phyloP scores from a whole-genome alignment of 306 rosid species.

The Delonix regia region DNA sequence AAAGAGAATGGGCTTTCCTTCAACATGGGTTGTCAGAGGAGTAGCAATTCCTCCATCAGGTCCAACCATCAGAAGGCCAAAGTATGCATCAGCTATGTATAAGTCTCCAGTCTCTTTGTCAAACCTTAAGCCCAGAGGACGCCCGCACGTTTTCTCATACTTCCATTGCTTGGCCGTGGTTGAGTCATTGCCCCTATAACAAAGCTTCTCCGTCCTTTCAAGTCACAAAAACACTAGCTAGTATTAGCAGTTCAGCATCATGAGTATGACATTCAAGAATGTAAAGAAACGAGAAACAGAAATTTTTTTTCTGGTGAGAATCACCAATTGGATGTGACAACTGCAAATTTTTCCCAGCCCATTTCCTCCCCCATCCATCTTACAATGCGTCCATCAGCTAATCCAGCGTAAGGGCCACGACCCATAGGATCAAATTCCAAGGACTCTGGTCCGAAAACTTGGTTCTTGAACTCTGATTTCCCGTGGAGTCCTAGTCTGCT shows the following conservation, averaged over 20 bases:
- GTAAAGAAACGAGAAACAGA: neutral
- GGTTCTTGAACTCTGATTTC: slow-evolving; percentile 61
- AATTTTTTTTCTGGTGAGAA: neutral
- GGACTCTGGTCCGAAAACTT: slow-evolving; percentile 93
- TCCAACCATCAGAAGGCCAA: slow-evolving; percentile 85
- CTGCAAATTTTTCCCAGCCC: slow-evolving; percentile 95
- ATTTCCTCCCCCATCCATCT: slow-evolving; percentile 85
- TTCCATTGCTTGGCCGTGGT: slow-evolving; percentile 92
- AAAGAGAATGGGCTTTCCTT: slow-evolving; percentile 77
- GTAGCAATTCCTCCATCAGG: slow-evolving; percentile 81
- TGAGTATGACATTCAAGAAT: neutral
- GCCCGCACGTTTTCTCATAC: slow-evolving; percentile 79
- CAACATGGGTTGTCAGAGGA: slow-evolving; percentile 67
- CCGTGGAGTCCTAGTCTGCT: slow-evolving; percentile 65
- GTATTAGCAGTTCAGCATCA: slow-evolving; percentile 5
- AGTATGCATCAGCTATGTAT: slow-evolving; percentile 86
- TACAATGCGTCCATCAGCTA: slow-evolving; percentile 92
- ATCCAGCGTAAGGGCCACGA: slow-evolving; percentile 84
- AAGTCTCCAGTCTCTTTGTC: slow-evolving; percentile 67
- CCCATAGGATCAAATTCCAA: slow-evolving; percentile 78
- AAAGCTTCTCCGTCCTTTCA: slow-evolving; percentile 75
- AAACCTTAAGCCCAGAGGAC: slow-evolving; percentile 88
- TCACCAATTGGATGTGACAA: slow-evolving; percentile 79
- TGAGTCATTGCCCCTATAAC: slow-evolving; percentile 72
- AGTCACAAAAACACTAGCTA: neutral